Percentiles rank a stretch among this genome's conserved stretches.
These are phyloP conservation scores for Ophiostoma tasmaniense DNA, from an alignment of 2,329 filamentous ascomycete genomes.

Conservation along the genomic window DNA sequence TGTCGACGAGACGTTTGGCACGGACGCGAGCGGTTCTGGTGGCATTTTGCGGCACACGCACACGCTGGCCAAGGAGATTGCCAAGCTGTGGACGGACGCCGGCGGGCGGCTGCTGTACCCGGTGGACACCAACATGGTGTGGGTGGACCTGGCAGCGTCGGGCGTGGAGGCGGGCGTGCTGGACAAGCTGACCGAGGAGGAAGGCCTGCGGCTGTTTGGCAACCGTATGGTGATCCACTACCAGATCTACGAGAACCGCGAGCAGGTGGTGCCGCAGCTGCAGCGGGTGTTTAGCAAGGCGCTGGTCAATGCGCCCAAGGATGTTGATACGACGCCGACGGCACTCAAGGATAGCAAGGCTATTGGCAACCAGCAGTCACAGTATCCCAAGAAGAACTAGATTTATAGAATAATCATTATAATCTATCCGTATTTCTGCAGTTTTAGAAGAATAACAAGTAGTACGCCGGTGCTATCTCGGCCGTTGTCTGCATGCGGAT, in stretches of 20 bases:
- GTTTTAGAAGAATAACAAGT: no score
- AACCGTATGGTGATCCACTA: conserved; percentile 42
- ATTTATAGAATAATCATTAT: background rate
- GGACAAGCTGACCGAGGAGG: conserved; percentile 32
- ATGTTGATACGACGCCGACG: background rate
- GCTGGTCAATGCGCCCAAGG: conserved; percentile 20
- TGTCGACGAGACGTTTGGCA: conserved; percentile 69
- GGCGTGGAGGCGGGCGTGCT: conserved; percentile 36
- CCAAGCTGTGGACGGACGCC: conserved; percentile 52
- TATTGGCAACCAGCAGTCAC: background rate
- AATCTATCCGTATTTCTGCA: no score
- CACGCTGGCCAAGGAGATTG: conserved; percentile 52
- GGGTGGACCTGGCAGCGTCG: conserved; percentile 62
- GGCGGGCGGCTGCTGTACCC: conserved; percentile 62
- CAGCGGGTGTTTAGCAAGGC: conserved; percentile 44
- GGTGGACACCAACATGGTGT: conserved; percentile 88
- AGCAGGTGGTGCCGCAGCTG: conserved; percentile 51
- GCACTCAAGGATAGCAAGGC: background rate
- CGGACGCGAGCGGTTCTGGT: conserved; percentile 46
- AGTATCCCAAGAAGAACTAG: background rate
- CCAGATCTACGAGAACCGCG: conserved; percentile 53
- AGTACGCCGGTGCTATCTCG: background rate
- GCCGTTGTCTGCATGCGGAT: background rate
- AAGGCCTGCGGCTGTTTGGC: conserved; percentile 35
- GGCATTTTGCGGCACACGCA: conserved; percentile 56